Evolutionary conservation across 2,329 filamentous ascomycete genomes (phyloP).

Genomic region (Mollisiaceae sp.): DNA sequence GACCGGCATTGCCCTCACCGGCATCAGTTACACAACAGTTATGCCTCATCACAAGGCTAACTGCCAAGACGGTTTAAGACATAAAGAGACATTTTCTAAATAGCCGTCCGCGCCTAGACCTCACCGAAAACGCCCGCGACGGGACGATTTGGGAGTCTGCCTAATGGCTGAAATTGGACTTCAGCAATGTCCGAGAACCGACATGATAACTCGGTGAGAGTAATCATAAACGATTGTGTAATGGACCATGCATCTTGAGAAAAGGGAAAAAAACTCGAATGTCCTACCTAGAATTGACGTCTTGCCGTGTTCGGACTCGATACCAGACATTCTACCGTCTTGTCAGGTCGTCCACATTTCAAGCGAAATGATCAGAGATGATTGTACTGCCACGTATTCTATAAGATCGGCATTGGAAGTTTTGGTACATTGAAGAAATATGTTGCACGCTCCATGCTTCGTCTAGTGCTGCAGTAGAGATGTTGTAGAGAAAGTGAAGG

Average conservation of each 20-base stretch:
- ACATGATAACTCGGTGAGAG: not conserved
- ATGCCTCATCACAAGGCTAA: too few relatives aligned
- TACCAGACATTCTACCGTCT: too few relatives aligned
- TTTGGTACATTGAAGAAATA: too few relatives aligned
- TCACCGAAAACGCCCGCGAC: not conserved
- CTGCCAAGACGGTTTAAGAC: not conserved
- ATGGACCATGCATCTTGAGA: too few relatives aligned
- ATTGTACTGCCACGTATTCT: not conserved
- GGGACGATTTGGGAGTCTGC: not conserved
- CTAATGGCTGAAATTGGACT: not conserved
- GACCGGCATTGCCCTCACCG: not conserved
- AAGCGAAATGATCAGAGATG: too few relatives aligned
- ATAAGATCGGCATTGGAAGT: not conserved
- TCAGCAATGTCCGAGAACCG: not conserved
- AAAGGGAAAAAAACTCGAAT: not conserved
- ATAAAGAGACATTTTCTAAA: not conserved
- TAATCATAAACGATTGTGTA: not conserved
- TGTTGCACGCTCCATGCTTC: too few relatives aligned
- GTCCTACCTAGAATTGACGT: too few relatives aligned
- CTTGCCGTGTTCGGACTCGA: too few relatives aligned
- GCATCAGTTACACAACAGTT: not conserved
- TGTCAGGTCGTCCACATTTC: too few relatives aligned
- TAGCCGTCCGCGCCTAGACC: not conserved
- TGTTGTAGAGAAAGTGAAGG: too few relatives aligned
- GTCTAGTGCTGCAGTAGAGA: too few relatives aligned